Evolutionary conservation across 2,329 filamentous ascomycete genomes (phyloP).

Genomic region (Aspergillus spinulosporus): DNA sequence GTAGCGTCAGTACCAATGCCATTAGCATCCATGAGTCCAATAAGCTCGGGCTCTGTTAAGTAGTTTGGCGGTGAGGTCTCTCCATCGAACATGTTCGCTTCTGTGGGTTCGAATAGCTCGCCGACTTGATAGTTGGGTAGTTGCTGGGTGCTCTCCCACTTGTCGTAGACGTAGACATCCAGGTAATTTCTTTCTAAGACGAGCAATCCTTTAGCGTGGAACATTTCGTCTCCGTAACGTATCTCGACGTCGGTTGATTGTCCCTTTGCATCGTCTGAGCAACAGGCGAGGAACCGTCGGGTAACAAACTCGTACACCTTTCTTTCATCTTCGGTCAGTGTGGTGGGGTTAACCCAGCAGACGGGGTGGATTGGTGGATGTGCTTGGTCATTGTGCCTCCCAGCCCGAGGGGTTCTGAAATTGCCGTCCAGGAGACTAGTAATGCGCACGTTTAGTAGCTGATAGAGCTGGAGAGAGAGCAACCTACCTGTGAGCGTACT

Average conservation of each 20-base stretch:
- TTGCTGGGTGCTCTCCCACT: slow-evolving; percentile 85
- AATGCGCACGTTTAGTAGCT: slow-evolving; percentile 10
- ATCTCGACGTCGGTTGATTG: slow-evolving; percentile 83
- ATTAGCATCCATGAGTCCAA: slow-evolving; percentile 96
- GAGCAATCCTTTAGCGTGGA: slow-evolving; percentile 77
- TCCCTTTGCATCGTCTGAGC: slow-evolving; percentile 89
- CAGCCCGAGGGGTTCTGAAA: slow-evolving; percentile 78
- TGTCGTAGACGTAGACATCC: slow-evolving; percentile 94
- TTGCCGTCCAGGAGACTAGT: slow-evolving; percentile 66
- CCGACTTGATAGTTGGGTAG: slow-evolving; percentile 77
- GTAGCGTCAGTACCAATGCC: slow-evolving; percentile 98
- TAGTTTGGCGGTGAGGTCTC: slow-evolving; percentile 82
- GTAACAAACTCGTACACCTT: slow-evolving; percentile 90
- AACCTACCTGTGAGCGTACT: slow-evolving; percentile 66
- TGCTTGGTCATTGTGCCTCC: slow-evolving; percentile 90
- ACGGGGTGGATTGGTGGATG: slow-evolving; percentile 97
- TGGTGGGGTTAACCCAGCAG: slow-evolving; percentile 68
- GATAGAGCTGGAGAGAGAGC: background rate
- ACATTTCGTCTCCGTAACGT: slow-evolving; percentile 77
- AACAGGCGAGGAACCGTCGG: slow-evolving; percentile 90
- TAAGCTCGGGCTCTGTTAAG: slow-evolving; percentile 91
- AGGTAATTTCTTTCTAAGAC: slow-evolving; percentile 90
- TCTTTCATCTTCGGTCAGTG: slow-evolving; percentile 65
- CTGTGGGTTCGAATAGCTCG: slow-evolving; percentile 81
- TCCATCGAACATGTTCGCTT: slow-evolving; percentile 88